A percentile compares a stretch with the other conserved stretches of the same genome.
These are phyloP conservation scores for Exsudoporus floridanus DNA, from an alignment of 1,284 basidiomycete species.

Conservation along the genomic window DNA sequence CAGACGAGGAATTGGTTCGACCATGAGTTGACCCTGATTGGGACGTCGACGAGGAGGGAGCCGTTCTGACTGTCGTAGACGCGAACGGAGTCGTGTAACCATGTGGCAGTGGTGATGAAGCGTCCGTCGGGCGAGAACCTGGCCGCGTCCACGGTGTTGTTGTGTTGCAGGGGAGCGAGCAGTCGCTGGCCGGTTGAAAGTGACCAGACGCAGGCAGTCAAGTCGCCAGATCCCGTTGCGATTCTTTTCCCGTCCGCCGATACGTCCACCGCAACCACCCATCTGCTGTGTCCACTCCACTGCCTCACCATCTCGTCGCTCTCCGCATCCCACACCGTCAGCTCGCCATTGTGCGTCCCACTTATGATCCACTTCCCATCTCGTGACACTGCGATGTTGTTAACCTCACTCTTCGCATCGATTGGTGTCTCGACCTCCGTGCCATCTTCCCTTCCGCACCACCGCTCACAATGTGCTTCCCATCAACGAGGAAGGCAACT, in stretches of 20 bases:
- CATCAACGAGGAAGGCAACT: background rate
- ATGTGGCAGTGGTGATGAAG: background rate
- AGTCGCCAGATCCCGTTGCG: background rate
- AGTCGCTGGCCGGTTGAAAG: background rate
- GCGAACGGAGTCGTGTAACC: background rate
- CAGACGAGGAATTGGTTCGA: background rate
- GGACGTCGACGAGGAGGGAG: background rate
- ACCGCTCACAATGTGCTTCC: background rate
- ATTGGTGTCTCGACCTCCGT: background rate
- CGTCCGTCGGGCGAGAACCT: background rate
- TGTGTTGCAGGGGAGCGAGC: background rate
- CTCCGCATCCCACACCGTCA: background rate
- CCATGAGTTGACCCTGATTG: no score
- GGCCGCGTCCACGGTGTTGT: no score
- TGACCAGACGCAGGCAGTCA: background rate
- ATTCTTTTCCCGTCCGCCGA: background rate
- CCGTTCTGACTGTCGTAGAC: background rate
- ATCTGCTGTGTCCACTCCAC: background rate
- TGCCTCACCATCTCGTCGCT: background rate
- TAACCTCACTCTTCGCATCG: background rate
- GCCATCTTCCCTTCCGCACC: background rate
- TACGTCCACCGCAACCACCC: background rate
- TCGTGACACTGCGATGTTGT: background rate
- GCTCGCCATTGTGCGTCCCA: background rate
- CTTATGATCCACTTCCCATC: background rate